A percentile compares a stretch with the other conserved stretches of the same genome.
These are phyloP conservation scores for Tubosaeta brunneosetosa DNA, from an alignment of 768 basidiomycete genomes.

Conservation along the genomic window DNA sequence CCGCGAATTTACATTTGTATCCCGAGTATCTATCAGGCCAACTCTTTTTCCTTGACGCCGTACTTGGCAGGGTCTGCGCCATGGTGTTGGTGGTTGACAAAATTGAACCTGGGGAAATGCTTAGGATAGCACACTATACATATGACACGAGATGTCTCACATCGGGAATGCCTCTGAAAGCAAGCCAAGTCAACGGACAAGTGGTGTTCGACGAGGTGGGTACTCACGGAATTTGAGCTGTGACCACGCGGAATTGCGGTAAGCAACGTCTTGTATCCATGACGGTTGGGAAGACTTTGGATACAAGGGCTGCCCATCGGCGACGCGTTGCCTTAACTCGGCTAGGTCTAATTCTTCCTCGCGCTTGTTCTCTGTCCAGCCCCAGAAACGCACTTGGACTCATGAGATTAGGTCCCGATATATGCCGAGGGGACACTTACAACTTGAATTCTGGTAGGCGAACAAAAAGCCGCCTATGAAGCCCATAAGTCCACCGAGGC, in stretches of 20 bases:
- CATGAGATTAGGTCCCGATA: conserved; percentile 11
- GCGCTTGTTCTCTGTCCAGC: conserved; percentile 83
- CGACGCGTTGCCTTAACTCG: conserved; percentile 72
- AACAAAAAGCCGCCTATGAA: conserved; percentile 89
- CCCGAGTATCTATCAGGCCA: conserved; percentile 15
- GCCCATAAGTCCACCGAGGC: conserved; percentile 71
- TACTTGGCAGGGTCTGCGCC: conserved; percentile 86
- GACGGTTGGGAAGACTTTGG: conserved; percentile 76
- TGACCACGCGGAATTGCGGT: conserved; percentile 87
- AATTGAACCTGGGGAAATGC: conserved; percentile 71
- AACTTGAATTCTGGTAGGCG: conserved; percentile 85
- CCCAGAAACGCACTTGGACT: conserved; percentile 83
- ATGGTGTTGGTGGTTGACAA: conserved; percentile 87
- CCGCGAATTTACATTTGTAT: conserved; percentile 6
- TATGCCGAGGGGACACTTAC: conserved; percentile 42
- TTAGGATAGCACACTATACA: conserved; percentile 5
- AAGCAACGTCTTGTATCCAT: conserved; percentile 85
- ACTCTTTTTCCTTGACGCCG: conserved; percentile 34
- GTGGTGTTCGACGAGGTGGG: conserved; percentile 3
- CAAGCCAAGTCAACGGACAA: conserved; percentile 9
- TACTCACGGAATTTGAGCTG: conserved; percentile 85
- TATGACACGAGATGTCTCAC: conserved; percentile 37
- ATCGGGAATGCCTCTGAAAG: conserved; percentile 66
- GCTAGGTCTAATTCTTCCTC: conserved; percentile 74
- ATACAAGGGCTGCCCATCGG: conserved; percentile 80